phyloP scores from a whole-genome alignment of 2,329 filamentous ascomycete species.

The Claviceps quebecensis region DNA sequence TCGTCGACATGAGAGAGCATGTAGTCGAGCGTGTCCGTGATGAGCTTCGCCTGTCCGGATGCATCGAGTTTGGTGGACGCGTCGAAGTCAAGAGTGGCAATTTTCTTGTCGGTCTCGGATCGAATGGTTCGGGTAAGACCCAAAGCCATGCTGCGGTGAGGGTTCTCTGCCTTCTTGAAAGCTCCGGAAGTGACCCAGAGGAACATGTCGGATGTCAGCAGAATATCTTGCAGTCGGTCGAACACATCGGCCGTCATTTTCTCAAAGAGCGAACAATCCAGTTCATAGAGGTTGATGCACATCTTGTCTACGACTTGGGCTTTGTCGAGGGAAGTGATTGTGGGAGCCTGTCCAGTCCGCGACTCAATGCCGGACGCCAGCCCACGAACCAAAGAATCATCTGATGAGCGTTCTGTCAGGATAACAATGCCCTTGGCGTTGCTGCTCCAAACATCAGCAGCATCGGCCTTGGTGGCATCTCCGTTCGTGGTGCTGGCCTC shows the following conservation, averaged over 20 bases:
- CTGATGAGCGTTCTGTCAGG: background rate
- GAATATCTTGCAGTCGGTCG: background rate
- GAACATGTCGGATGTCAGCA: constrained; percentile 15
- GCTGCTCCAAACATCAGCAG: background rate
- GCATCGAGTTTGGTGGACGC: constrained; percentile 10
- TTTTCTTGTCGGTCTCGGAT: constrained; percentile 29
- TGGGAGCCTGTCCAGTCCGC: constrained; percentile 9
- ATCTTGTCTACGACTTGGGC: background rate
- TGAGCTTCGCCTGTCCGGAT: background rate
- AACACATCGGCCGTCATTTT: constrained; percentile 16
- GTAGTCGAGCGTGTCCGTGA: background rate
- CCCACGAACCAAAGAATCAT: background rate
- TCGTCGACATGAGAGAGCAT: background rate
- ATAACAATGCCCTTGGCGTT: background rate
- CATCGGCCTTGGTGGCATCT: background rate
- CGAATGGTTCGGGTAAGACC: constrained; percentile 32
- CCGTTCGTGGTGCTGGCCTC: background rate
- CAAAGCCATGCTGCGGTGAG: constrained; percentile 28
- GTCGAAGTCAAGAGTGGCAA: constrained; percentile 32
- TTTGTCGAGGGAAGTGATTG: constrained; percentile 6
- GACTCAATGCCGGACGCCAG: background rate
- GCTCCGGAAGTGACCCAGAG: constrained; percentile 28
- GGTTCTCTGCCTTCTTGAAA: constrained; percentile 21
- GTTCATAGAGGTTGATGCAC: constrained; percentile 18
- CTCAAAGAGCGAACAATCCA: constrained; percentile 29